phyloP scores from a whole-genome alignment of 2,329 filamentous ascomycete genomes.

The Bipolaris sorokiniana region DNA sequence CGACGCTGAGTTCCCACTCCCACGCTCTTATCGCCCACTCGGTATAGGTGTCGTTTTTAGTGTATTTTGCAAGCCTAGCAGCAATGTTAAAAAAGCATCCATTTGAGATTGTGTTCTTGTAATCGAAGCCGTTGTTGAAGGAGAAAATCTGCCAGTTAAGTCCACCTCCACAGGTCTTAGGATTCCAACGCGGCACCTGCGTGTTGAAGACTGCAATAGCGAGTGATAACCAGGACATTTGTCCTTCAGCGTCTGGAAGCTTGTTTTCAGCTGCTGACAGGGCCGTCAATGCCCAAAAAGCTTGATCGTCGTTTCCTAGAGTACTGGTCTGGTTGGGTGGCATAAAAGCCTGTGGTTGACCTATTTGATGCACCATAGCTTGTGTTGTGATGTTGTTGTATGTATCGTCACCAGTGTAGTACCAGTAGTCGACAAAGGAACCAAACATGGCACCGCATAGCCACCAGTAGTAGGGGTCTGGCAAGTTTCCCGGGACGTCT shows the following conservation, averaged over 20 bases:
- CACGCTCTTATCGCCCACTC: slow-evolving; percentile 69
- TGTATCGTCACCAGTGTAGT: slow-evolving; percentile 44
- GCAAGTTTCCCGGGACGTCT: slow-evolving; percentile 63
- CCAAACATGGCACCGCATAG: slow-evolving; percentile 48
- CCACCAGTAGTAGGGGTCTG: slow-evolving; percentile 52
- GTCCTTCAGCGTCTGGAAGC: slow-evolving; percentile 58
- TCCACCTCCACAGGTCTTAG: slow-evolving; percentile 68
- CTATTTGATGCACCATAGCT: slow-evolving; percentile 75
- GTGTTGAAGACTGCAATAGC: slow-evolving; percentile 73
- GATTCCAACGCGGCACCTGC: slow-evolving; percentile 72
- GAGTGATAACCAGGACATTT: slow-evolving; percentile 66
- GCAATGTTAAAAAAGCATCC: slow-evolving; percentile 80
- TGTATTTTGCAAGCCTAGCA: slow-evolving; percentile 71
- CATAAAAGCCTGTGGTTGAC: slow-evolving; percentile 73
- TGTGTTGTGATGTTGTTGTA: slow-evolving; percentile 44
- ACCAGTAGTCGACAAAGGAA: slow-evolving; percentile 47
- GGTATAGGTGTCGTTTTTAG: slow-evolving; percentile 58
- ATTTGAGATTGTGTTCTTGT: slow-evolving; percentile 81
- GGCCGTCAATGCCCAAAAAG: slow-evolving; percentile 71
- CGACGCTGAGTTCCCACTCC: slow-evolving; percentile 58
- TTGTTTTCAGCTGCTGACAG: slow-evolving; percentile 70
- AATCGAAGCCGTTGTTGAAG: slow-evolving; percentile 75
- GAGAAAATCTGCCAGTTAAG: slow-evolving; percentile 74
- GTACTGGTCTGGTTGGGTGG: slow-evolving; percentile 69
- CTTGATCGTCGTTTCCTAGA: slow-evolving; percentile 73